These are phyloP conservation scores for Solanum chaucha DNA, from an alignment of 257 asterid species.

Conservation along the genomic window DNA sequence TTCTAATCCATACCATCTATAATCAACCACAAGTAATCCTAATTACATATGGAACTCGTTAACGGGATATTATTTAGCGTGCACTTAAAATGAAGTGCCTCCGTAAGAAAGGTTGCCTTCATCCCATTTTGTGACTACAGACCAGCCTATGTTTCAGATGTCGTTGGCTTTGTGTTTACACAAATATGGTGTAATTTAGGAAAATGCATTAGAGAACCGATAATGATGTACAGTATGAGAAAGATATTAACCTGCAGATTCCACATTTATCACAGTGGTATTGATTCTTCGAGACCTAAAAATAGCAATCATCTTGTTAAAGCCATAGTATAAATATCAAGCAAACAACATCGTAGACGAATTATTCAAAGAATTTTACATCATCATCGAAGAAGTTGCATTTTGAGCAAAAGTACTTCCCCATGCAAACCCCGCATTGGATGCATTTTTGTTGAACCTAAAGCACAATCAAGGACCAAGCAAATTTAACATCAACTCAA, in stretches of 20 bases:
- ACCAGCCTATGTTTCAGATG: neutral
- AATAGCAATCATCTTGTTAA: neutral
- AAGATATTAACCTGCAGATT: slow-evolving; percentile 57
- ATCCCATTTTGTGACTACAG: neutral
- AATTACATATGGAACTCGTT: neutral
- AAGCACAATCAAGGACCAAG: neutral
- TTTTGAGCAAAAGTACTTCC: slow-evolving; percentile 47
- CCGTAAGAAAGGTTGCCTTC: neutral
- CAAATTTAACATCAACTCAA: neutral
- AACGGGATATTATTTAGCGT: neutral
- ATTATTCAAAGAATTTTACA: slow-evolving; percentile 20
- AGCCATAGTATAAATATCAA: neutral
- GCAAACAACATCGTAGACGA: neutral
- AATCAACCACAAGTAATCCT: neutral
- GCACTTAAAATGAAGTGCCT: neutral
- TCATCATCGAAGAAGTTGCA: slow-evolving; percentile 74
- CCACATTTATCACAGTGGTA: slow-evolving; percentile 70
- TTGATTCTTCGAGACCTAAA: slow-evolving; percentile 53
- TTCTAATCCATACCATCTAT: neutral
- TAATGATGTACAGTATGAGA: neutral
- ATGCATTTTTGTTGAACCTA: slow-evolving; percentile 46
- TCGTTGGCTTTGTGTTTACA: neutral
- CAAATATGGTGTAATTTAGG: neutral
- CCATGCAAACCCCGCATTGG: slow-evolving; percentile 51
- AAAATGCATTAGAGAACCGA: neutral